phyloP scores from a whole-genome alignment of 2,329 filamentous ascomycete genomes.

The Fusarium goolgardi region DNA sequence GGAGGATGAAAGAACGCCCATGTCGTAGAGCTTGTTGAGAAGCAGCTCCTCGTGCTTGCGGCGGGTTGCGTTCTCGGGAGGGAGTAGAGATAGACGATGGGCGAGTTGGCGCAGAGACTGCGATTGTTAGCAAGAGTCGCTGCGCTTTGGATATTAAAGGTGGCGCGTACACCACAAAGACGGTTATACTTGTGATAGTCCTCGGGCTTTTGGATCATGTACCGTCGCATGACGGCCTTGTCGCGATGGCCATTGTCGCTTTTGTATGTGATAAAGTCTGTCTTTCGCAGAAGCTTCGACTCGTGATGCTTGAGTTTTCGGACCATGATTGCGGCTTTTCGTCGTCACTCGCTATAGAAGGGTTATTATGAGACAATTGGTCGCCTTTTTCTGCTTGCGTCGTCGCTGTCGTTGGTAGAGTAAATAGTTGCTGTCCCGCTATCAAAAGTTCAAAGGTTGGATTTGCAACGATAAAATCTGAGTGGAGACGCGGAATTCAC shows the following conservation, averaged over 20 bases:
- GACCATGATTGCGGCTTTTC: constrained; percentile 73
- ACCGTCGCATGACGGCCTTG: constrained; percentile 81
- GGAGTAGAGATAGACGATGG: constrained; percentile 86
- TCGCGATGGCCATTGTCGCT: constrained; percentile 88
- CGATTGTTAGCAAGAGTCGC: constrained; percentile 14
- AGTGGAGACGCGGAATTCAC: constrained; percentile 46
- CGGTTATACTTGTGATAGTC: constrained; percentile 79
- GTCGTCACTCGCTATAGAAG: neutral
- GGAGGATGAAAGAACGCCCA: constrained; percentile 83
- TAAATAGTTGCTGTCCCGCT: constrained; percentile 5
- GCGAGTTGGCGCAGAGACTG: constrained; percentile 89
- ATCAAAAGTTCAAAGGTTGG: constrained; percentile 28
- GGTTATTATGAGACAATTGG: neutral
- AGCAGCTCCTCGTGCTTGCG: constrained; percentile 87
- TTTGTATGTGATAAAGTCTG: constrained; percentile 96
- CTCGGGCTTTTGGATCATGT: constrained; percentile 89
- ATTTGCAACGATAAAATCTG: constrained; percentile 43
- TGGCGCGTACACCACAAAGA: constrained; percentile 71
- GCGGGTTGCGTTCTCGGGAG: constrained; percentile 80
- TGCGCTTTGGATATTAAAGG: constrained; percentile 37
- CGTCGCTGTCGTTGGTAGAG: constrained; percentile 4
- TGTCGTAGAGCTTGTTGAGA: constrained; percentile 91
- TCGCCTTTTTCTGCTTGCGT: neutral
- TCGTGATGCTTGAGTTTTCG: constrained; percentile 97
- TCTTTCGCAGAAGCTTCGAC: constrained; percentile 91